A percentile compares a stretch with the other conserved stretches of the same genome.
These are phyloP conservation scores for Penicillium janthinellum DNA, from an alignment of 2,329 filamentous ascomycete species.

Conservation along the genomic window DNA sequence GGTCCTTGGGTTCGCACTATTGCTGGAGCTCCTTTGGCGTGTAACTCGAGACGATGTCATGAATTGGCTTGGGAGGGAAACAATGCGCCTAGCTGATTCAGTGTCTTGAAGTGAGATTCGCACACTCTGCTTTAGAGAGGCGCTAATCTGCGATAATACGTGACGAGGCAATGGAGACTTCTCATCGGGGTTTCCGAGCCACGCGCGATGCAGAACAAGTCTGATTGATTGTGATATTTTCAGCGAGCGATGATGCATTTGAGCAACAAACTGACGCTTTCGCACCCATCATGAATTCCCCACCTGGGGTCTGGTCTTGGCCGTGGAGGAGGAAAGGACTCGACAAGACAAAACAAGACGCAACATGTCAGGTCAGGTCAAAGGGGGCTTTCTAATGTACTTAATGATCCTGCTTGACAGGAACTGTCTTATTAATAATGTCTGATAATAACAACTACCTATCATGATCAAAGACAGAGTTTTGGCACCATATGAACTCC, in stretches of 20 bases:
- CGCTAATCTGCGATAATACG: too few relatives aligned
- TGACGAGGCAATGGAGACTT: background rate
- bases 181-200: too few relatives aligned
- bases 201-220: background rate
- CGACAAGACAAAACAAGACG: background rate
- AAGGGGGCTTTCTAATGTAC: background rate
- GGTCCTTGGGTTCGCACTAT: constrained; percentile 1
- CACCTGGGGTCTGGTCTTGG: background rate
- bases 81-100: background rate
- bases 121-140: background rate
- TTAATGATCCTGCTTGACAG: too few relatives aligned
- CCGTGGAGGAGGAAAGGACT: background rate
- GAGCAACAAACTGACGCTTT: background rate
- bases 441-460: background rate
- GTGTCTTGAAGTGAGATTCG: background rate
- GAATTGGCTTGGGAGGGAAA: background rate
- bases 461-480: background rate
- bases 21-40: constrained; percentile 7
- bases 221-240: background rate
- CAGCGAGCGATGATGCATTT: background rate
- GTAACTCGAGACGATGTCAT: background rate
- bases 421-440: background rate
- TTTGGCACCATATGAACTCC: background rate
- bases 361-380: too few relatives aligned
- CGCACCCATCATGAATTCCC: background rate